Conservation (phyloP, 257 asterid species). For the Eustoma russellianum region DNA sequence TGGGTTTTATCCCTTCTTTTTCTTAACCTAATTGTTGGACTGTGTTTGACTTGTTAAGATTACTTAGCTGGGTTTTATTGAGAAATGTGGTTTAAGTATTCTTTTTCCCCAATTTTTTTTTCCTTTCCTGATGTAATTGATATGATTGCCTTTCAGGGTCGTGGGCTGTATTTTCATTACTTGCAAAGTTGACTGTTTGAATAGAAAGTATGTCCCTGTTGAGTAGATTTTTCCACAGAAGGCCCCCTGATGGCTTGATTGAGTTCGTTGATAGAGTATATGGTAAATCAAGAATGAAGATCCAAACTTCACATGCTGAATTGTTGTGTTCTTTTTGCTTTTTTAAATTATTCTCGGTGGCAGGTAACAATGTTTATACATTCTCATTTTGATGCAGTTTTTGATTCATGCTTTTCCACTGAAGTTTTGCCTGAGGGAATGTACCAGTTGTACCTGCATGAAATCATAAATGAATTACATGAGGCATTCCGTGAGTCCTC, state of each 20-base stretch:
- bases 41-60: background rate
- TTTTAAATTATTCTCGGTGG: too few species aligned
- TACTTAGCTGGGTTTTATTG: background rate
- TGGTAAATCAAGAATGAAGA: conserved; percentile 34
- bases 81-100: background rate
- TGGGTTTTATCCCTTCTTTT: background rate
- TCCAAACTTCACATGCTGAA: background rate
- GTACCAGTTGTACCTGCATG: conserved; percentile 89
- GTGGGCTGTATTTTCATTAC: conserved; percentile 19
- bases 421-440: conserved; percentile 86
- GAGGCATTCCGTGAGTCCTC: conserved; percentile 87
- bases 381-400: conserved; percentile 49
- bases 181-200: conserved; percentile 22
- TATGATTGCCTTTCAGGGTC: conserved; percentile 12
- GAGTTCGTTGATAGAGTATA: conserved; percentile 87
- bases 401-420: conserved; percentile 95
- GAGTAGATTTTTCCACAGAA: conserved; percentile 87
- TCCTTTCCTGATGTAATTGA: background rate
- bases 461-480: conserved; percentile 71
- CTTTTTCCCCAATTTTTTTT: background rate
- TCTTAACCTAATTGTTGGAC: background rate
- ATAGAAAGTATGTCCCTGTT: conserved; percentile 58
- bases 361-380: too few species aligned
- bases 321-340: conserved; percentile 8
- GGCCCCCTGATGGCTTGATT: conserved; percentile 96